Base-by-base conservation (phyloP, 352 stramenopile genomes). In the Phytophthora idaei region DNA sequence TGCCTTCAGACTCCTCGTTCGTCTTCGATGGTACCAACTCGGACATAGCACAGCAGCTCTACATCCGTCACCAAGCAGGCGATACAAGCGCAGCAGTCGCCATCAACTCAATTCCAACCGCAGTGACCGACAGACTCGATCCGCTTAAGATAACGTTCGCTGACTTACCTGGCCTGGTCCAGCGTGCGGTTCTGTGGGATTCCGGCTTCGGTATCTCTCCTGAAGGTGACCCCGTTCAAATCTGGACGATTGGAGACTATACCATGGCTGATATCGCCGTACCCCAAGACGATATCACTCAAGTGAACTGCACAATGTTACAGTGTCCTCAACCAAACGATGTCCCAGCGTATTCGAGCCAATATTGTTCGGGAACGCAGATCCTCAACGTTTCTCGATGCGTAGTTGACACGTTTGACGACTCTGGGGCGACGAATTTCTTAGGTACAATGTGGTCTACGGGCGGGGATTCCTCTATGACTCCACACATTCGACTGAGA, bases 171-270 rank as follows among this genome's bases (percentile, higher is more conserved):
- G 71, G 64, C n/a, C 50, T 78, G 1, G 57, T 77, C 2, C 74
- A 82, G 27, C 67, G 68, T 10, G 71, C 67, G 0, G n/a, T 82
- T 21, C 59, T 82, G 2, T 82, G 74, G 74, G 74, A 82, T 55
- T 58, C 68, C 4, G 74, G 71, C 17, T 77, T 77, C 28, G 70
- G 50, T 4, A 25, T 71, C 45, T 71, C 70, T 39, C 60, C 61
- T 14, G 25, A 5, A 1, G 54, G 60, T 45, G 52, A 72, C 36
- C 15, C 59, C 46, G 45, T 77, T 1, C 60, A 73, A 60, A 65
- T 78, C 4, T 73, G 59, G 70, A 61, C 67, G 2, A 56, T 73
- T 37, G 21, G 39, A 1, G 45, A 61, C 31, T 61, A 65, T n/a
- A 69, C 58, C 5, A 79, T 81, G 57, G 66, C 61, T 12, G 49